These are phyloP conservation scores for Nicotiana rustica DNA, from an alignment of 305 asterid species.

Conservation along the genomic window DNA sequence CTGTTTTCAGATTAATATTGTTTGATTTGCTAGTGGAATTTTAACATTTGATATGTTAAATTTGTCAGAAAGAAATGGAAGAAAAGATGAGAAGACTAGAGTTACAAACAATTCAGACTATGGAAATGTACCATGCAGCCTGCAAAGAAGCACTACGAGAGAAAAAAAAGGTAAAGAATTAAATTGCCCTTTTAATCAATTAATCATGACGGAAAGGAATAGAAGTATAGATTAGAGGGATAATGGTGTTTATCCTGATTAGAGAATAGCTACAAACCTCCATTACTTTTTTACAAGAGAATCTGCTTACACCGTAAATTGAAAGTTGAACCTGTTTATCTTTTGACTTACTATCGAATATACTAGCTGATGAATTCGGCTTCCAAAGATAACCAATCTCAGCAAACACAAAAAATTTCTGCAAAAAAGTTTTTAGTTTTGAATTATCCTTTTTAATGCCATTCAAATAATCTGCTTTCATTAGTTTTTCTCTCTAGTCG, in stretches of 20 bases:
- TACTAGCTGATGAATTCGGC: no score
- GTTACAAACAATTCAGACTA: conserved; percentile 37
- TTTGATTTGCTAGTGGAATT: background rate
- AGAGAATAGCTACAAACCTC: no score
- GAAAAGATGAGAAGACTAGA: conserved; percentile 38
- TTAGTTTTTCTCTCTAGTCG: background rate
- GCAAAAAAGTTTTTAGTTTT: no score
- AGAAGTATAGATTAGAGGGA: background rate
- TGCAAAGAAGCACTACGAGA: conserved; percentile 38
- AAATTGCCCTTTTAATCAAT: background rate
- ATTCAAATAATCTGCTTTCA: background rate
- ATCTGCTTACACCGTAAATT: no score
- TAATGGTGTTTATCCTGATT: no score
- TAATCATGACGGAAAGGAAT: background rate
- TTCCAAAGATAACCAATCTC: no score
- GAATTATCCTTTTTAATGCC: no score
- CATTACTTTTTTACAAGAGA: no score
- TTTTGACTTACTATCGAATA: no score
- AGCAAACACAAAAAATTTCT: no score
- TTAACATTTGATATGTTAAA: background rate
- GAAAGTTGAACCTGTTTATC: no score
- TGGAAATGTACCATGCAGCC: conserved; percentile 41
- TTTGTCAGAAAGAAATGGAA: conserved; percentile 29
- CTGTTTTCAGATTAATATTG: background rate
- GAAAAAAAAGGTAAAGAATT: conserved; percentile 32